These are phyloP conservation scores for Aureobasidium musti DNA, from an alignment of 2,329 filamentous ascomycete species.

Conservation along the genomic window DNA sequence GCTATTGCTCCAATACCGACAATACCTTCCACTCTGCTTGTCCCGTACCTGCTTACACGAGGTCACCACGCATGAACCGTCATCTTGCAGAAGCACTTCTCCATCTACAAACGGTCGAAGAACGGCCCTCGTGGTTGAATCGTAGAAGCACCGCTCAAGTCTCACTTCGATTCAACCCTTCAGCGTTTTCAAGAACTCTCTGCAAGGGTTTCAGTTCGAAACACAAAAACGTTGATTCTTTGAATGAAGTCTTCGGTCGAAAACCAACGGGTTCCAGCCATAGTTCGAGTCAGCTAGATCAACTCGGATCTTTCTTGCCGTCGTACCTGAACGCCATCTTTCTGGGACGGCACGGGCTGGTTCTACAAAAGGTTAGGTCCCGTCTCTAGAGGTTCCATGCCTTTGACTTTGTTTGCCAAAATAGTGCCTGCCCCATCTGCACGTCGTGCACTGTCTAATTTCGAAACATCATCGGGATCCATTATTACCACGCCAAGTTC, in stretches of 20 bases:
- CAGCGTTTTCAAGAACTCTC: neutral
- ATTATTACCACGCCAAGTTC: conserved; percentile 17
- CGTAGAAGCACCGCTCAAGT: conserved; percentile 6
- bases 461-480: conserved; percentile 14
- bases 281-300: neutral
- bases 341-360: conserved; percentile 19
- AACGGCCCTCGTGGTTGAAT: conserved; percentile 1
- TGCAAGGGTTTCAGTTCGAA: conserved; percentile 3
- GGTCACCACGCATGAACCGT: conserved; percentile 23
- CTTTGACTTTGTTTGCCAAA: conserved; percentile 15
- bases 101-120: conserved; percentile 6
- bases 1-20: conserved; percentile 19
- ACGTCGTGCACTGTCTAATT: conserved; percentile 1
- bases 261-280: neutral
- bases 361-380: conserved; percentile 14
- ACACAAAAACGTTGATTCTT: conserved; percentile 7
- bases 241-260: conserved; percentile 2
- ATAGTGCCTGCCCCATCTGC: conserved; percentile 22
- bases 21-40: neutral
- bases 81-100: neutral
- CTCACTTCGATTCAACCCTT: neutral
- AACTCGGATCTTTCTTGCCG: conserved; percentile 5
- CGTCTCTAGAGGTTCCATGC: neutral
- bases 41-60: conserved; percentile 16
- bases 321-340: conserved; percentile 2